phyloP scores from a whole-genome alignment of 1,284 basidiomycete species.

The Papiliotrema fonsecae region DNA sequence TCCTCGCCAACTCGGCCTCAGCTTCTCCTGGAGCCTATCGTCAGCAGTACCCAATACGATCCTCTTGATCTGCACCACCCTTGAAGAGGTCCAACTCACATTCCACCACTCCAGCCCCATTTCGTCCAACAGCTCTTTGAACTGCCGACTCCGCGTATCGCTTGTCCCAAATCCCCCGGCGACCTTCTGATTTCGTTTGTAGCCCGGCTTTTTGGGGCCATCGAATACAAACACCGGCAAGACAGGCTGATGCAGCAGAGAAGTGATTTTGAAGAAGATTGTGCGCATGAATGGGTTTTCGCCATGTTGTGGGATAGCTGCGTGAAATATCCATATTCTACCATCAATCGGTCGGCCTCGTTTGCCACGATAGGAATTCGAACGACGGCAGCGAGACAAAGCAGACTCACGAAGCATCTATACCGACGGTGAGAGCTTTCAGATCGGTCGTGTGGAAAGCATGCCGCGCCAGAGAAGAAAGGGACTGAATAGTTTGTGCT shows the following conservation, averaged over 20 bases:
- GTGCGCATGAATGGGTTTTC: slow-evolving; percentile 52
- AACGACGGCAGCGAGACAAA: background rate
- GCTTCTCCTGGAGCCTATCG: slow-evolving; percentile 84
- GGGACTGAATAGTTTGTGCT: slow-evolving; percentile 30
- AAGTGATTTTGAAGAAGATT: slow-evolving; percentile 56
- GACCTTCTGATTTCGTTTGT: slow-evolving; percentile 67
- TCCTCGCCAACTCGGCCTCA: slow-evolving; percentile 87
- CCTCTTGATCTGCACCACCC: too few species aligned
- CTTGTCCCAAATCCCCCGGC: slow-evolving; percentile 48
- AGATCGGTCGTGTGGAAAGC: slow-evolving; percentile 34
- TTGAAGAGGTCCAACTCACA: slow-evolving; percentile 50
- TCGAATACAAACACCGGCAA: slow-evolving; percentile 89
- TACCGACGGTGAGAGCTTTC: slow-evolving; percentile 46
- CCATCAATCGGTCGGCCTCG: slow-evolving; percentile 2
- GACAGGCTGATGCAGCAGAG: slow-evolving; percentile 70
- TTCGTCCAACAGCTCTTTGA: slow-evolving; percentile 76
- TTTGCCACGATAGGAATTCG: background rate
- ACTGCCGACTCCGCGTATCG: slow-evolving; percentile 62
- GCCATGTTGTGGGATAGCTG: slow-evolving; percentile 43
- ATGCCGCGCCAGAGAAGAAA: slow-evolving; percentile 34
- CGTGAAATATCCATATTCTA: slow-evolving; percentile 52
- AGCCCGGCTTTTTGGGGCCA: slow-evolving; percentile 72
- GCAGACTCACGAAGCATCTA: slow-evolving; percentile 48
- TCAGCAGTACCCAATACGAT: background rate
- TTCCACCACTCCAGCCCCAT: slow-evolving; percentile 84